These are phyloP conservation scores for Leptodontidium sp. DNA, from an alignment of 2,329 filamentous ascomycete species.

Conservation along the genomic window DNA sequence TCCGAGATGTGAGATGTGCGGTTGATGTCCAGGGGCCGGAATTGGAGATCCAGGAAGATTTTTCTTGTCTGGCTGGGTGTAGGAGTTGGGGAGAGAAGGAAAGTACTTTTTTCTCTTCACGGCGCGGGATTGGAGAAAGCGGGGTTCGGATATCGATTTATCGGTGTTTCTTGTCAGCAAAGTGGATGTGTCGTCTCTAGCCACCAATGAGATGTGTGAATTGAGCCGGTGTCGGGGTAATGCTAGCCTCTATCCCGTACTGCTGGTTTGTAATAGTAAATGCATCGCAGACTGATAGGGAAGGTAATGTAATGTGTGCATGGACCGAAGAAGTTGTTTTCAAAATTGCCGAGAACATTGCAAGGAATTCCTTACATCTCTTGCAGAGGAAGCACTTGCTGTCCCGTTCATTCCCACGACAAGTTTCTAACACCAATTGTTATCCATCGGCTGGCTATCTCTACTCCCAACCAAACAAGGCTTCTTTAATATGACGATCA, in stretches of 20 bases:
- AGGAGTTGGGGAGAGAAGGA: constrained; percentile 12
- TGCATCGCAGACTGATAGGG: background rate
- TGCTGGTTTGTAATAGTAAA: constrained; percentile 6
- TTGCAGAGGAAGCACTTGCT: background rate
- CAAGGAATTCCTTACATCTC: no score
- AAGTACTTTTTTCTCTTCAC: constrained; percentile 3
- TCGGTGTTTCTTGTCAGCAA: constrained; percentile 17
- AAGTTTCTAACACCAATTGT: background rate
- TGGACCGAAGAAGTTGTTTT: background rate
- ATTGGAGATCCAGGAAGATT: background rate
- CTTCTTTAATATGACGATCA: background rate
- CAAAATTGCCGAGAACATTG: background rate
- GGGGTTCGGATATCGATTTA: background rate
- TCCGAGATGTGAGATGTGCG: background rate
- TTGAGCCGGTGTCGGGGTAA: background rate
- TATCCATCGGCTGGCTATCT: background rate
- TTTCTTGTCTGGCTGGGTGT: background rate
- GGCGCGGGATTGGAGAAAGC: background rate
- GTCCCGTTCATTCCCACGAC: background rate
- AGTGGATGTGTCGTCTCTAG: constrained; percentile 14
- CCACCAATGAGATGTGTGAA: constrained; percentile 1
- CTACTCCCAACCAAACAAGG: background rate
- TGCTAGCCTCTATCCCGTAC: background rate
- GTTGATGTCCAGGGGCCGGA: background rate
- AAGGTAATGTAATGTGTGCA: background rate